Conservation (phyloP, 2,329 filamentous ascomycete species). For the Elsinoe ampelina region DNA sequence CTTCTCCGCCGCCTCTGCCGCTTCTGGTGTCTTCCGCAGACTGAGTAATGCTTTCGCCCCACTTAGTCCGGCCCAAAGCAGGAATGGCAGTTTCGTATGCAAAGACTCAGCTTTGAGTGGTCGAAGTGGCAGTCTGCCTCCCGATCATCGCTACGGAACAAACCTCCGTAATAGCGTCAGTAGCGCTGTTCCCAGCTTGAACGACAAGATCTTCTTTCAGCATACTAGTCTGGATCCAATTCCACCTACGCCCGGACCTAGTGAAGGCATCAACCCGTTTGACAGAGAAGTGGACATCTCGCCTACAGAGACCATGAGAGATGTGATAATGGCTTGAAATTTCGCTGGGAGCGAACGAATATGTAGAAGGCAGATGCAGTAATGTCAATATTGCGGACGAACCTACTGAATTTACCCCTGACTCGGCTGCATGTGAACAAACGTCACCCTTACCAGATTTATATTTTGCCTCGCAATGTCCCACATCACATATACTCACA, state of each 20-base stretch:
- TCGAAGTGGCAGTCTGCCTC: constrained; percentile 14
- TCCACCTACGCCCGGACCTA: constrained; percentile 32
- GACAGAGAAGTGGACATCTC: constrained; percentile 23
- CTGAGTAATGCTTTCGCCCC: constrained; percentile 6
- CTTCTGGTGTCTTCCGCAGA: not conserved
- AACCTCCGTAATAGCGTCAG: constrained; percentile 30
- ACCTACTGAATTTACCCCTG: not conserved
- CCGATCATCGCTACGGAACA: constrained; percentile 25
- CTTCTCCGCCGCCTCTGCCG: constrained; percentile 1
- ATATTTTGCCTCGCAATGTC: too few species aligned
- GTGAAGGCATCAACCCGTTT: constrained; percentile 31
- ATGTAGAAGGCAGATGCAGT: not conserved
- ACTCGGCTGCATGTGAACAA: not conserved
- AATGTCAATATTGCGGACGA: constrained; percentile 11
- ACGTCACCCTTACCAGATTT: constrained; percentile 2
- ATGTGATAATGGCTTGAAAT: not conserved
- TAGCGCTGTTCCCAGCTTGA: constrained; percentile 31
- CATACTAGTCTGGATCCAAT: constrained; percentile 31
- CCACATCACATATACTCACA: too few species aligned
- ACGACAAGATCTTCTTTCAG: constrained; percentile 19
- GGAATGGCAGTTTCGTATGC: not conserved
- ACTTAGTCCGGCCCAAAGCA: not conserved
- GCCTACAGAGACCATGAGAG: constrained; percentile 19
- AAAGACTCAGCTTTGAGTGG: not conserved
- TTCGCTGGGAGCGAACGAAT: not conserved